Evolutionary conservation across 1,139 yeast genomes (phyloP).

Genomic region (Geotrichum phurueaensis): DNA sequence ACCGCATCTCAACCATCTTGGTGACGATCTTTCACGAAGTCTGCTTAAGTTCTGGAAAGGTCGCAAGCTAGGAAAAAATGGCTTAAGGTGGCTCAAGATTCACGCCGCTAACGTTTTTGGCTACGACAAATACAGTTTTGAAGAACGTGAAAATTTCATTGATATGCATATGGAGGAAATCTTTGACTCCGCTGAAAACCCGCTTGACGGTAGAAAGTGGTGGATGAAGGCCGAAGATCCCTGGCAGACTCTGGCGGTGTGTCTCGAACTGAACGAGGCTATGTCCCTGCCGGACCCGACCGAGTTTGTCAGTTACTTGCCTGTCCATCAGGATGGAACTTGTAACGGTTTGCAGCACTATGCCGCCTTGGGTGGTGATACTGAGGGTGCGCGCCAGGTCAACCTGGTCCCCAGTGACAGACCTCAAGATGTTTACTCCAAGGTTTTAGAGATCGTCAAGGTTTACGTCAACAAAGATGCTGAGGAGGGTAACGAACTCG

Average conservation of each 20-base stretch:
- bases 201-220: slow-evolving; percentile 57
- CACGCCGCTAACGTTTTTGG: slow-evolving; percentile 89
- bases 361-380: slow-evolving; percentile 95
- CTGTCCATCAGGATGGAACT: slow-evolving; percentile 96
- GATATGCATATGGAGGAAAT: slow-evolving; percentile 61
- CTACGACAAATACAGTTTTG: slow-evolving; percentile 72
- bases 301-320: slow-evolving; percentile 68
- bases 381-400: slow-evolving; percentile 91
- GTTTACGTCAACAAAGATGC: slow-evolving; percentile 55
- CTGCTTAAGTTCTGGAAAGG: slow-evolving; percentile 87
- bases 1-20: slow-evolving; percentile 74
- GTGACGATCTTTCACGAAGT: slow-evolving; percentile 86
- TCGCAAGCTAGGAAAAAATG: slow-evolving; percentile 63
- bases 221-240: slow-evolving; percentile 90
- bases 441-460: slow-evolving; percentile 70
- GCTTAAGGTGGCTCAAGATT: slow-evolving; percentile 82
- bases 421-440: slow-evolving; percentile 88
- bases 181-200: slow-evolving; percentile 63
- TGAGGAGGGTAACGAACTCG: slow-evolving; percentile 47
- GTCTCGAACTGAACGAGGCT: slow-evolving; percentile 75
- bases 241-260: slow-evolving; percentile 88
- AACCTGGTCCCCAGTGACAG: slow-evolving; percentile 73
- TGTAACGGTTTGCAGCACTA: slow-evolving; percentile 97
- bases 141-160: slow-evolving; percentile 68
- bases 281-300: slow-evolving; percentile 65